Evolutionary conservation across 768 basidiomycete species (phyloP).

Genomic region (Collybia nuda): DNA sequence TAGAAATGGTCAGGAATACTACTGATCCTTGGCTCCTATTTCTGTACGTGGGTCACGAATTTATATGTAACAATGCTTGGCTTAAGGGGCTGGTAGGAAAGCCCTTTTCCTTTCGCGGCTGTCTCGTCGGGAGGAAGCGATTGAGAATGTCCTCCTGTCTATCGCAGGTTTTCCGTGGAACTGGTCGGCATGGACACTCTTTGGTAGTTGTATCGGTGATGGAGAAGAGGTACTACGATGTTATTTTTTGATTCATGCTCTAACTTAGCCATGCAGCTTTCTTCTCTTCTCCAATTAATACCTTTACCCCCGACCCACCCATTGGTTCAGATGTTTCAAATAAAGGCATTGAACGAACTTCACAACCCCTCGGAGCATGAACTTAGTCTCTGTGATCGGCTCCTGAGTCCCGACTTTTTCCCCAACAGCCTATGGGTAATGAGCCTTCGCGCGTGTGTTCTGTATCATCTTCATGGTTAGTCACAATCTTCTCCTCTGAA

Average conservation of each 20-base stretch:
- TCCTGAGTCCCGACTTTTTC: slow-evolving; percentile 72
- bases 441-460: slow-evolving; percentile 80
- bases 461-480: slow-evolving; percentile 90
- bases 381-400: slow-evolving; percentile 74
- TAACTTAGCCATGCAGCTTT: slow-evolving; percentile 34
- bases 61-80: not conserved
- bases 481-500: slow-evolving; percentile 1
- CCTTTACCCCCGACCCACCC: slow-evolving; percentile 48
- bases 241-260: slow-evolving; percentile 2
- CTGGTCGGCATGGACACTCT: slow-evolving; percentile 88
- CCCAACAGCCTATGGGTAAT: slow-evolving; percentile 84
- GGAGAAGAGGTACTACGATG: slow-evolving; percentile 71
- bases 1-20: slow-evolving; percentile 55
- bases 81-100: slow-evolving; percentile 50
- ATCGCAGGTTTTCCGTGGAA: slow-evolving; percentile 86
- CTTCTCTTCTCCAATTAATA: slow-evolving; percentile 46
- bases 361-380: slow-evolving; percentile 89
- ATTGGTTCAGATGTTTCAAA: slow-evolving; percentile 70
- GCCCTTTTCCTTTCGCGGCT: slow-evolving; percentile 81
- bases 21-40: slow-evolving; percentile 85
- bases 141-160: slow-evolving; percentile 76
- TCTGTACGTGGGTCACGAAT: slow-evolving; percentile 49
- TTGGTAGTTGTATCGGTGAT: slow-evolving; percentile 78
- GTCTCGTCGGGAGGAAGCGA: slow-evolving; percentile 80
- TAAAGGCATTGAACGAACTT: slow-evolving; percentile 86